Evolutionary conservation across 768 basidiomycete genomes (phyloP).

Genomic region (Amanita inopinata): DNA sequence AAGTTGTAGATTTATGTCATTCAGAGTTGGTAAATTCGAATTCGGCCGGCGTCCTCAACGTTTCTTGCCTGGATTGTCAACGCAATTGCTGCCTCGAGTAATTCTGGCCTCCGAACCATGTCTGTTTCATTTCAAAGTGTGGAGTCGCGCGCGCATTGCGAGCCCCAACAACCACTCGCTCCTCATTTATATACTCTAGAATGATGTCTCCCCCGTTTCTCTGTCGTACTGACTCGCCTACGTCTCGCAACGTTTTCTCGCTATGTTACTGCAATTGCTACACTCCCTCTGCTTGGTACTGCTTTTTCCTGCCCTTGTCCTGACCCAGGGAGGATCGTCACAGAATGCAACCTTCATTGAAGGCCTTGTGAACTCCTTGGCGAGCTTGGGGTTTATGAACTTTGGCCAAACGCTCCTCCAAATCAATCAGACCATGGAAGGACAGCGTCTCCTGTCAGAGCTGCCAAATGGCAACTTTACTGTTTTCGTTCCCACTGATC

Average conservation of each 20-base stretch:
- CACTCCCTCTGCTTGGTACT: conserved; percentile 12
- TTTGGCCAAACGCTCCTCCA: conserved; percentile 28
- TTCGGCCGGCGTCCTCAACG: background rate
- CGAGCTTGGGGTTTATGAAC: conserved; percentile 27
- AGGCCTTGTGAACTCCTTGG: conserved; percentile 28
- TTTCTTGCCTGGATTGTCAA: background rate
- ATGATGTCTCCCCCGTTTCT: conserved; percentile 5
- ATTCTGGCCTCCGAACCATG: too few species aligned
- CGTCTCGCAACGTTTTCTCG: background rate
- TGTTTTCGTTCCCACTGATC: conserved; percentile 48
- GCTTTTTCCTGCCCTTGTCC: conserved; percentile 11
- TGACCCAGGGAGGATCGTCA: conserved; percentile 4
- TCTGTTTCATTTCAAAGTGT: background rate
- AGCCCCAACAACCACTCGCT: background rate
- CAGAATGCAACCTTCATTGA: conserved; percentile 15
- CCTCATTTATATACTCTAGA: background rate
- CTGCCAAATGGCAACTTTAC: conserved; percentile 37
- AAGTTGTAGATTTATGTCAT: background rate
- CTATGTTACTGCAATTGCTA: background rate
- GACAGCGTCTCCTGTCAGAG: conserved; percentile 30
- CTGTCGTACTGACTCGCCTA: conserved; percentile 2
- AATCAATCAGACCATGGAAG: conserved; percentile 35
- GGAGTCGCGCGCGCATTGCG: background rate
- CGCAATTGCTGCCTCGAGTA: too few species aligned
- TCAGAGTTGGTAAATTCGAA: background rate